Evolutionary conservation across 257 asterid genomes (phyloP).

Genomic region (Forsythia viridissima): DNA sequence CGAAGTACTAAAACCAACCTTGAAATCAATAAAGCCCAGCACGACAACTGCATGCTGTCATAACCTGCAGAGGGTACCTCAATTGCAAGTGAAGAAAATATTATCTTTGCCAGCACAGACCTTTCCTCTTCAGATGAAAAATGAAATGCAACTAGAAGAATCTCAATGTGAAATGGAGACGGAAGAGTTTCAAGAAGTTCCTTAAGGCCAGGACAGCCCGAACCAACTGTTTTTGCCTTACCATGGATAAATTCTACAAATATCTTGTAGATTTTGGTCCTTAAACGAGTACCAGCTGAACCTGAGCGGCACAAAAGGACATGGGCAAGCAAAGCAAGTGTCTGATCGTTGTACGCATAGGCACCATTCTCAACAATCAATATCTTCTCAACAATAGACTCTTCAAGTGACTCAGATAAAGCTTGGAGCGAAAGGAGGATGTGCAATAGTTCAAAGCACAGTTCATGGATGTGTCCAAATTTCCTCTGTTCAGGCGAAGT

Average conservation of each 20-base stretch:
- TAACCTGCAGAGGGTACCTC: slow-evolving; percentile 49
- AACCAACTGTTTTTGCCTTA: slow-evolving; percentile 59
- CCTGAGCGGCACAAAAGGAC: slow-evolving; percentile 68
- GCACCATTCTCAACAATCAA: slow-evolving; percentile 66
- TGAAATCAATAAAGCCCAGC: slow-evolving; percentile 87
- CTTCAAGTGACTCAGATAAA: slow-evolving; percentile 66
- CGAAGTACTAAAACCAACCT: slow-evolving; percentile 87
- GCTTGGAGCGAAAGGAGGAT: slow-evolving; percentile 58
- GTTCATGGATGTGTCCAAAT: slow-evolving; percentile 51
- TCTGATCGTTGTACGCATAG: slow-evolving; percentile 67
- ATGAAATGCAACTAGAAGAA: slow-evolving; percentile 76
- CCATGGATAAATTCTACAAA: slow-evolving; percentile 51
- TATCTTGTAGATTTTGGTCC: slow-evolving; percentile 59
- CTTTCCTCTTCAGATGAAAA: slow-evolving; percentile 78
- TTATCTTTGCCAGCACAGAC: slow-evolving; percentile 48
- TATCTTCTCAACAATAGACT: slow-evolving; percentile 65
- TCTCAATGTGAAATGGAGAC: slow-evolving; percentile 82
- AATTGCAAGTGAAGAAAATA: slow-evolving; percentile 57
- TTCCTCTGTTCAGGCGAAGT: slow-evolving; percentile 59
- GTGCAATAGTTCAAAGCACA: slow-evolving; percentile 79
- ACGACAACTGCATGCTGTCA: slow-evolving; percentile 60
- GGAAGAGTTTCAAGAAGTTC: slow-evolving; percentile 76
- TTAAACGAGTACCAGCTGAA: slow-evolving; percentile 64
- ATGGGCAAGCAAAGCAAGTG: slow-evolving; percentile 87
- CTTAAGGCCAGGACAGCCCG: slow-evolving; percentile 53